Conservation (phyloP, 345 rosid species). For the Eucalyptus leucophloia region DNA sequence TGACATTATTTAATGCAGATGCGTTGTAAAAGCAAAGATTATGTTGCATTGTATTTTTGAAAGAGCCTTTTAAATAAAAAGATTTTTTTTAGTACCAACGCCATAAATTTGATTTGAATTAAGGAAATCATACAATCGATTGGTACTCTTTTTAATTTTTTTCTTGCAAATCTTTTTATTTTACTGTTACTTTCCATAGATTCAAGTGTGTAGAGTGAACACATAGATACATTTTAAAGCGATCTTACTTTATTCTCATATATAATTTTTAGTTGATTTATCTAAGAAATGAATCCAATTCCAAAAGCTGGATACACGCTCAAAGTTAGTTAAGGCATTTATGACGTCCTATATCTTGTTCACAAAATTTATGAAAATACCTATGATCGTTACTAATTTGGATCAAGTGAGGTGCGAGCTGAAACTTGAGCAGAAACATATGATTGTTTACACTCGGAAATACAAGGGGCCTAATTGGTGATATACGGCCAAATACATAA, state of each 20-base stretch:
- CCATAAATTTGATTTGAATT: neutral
- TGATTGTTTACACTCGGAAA: neutral
- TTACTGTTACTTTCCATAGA: neutral
- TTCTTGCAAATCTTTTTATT: neutral
- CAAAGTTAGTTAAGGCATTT: neutral
- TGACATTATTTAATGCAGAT: neutral
- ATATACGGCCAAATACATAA: neutral
- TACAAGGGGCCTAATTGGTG: neutral
- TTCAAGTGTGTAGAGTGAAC: neutral
- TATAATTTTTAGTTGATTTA: neutral
- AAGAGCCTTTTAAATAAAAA: neutral
- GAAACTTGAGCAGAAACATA: neutral
- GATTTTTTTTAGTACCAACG: fast-evolving
- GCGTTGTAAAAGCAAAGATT: neutral
- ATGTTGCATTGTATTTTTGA: neutral
- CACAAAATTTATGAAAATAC: neutral
- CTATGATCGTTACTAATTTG: fast-evolving
- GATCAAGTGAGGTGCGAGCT: neutral
- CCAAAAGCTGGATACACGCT: neutral
- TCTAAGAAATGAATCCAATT: neutral
- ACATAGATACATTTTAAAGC: neutral
- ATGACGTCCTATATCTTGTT: neutral
- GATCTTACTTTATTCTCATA: neutral
- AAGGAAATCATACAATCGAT: neutral
- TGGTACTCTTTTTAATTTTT: neutral